Evolutionary conservation across 2,329 filamentous ascomycete species (phyloP).

Genomic region (Cercospora citrullina): DNA sequence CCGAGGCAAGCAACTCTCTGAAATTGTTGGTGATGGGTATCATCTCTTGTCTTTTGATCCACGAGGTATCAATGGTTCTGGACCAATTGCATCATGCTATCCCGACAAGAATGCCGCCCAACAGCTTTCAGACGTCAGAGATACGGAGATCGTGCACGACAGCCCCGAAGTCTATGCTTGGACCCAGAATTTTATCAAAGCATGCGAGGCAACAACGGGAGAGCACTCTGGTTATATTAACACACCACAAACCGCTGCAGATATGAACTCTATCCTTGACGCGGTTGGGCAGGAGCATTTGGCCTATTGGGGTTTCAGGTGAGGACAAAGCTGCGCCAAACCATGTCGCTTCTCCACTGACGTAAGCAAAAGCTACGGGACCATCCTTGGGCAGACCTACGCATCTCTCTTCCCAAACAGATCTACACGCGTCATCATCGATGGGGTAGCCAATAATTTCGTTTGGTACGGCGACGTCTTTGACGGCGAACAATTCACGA

Average conservation of each 20-base stretch:
- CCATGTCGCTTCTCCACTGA: background rate
- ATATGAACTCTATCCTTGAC: constrained; percentile 31
- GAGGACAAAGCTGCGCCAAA: background rate
- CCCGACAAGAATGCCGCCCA: constrained; percentile 19
- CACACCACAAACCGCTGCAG: constrained; percentile 28
- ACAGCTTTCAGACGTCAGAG: constrained; percentile 16
- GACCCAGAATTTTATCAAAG: constrained; percentile 26
- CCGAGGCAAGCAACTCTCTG: constrained; percentile 26
- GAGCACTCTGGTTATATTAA: constrained; percentile 30
- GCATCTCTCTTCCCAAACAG: constrained; percentile 48
- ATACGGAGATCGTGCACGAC: constrained; percentile 25
- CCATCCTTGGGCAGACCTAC: constrained; percentile 49
- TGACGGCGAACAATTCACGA: constrained; percentile 53
- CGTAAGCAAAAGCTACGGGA: constrained; percentile 43
- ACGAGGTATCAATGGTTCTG: constrained; percentile 27
- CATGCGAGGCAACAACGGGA: constrained; percentile 26
- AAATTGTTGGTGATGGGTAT: constrained; percentile 28
- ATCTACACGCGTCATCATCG: constrained; percentile 46
- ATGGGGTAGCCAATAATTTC: constrained; percentile 45
- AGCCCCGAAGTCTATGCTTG: constrained; percentile 27
- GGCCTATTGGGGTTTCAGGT: constrained; percentile 44
- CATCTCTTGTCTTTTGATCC: constrained; percentile 30
- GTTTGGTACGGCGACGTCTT: constrained; percentile 50
- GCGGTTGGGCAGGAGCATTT: constrained; percentile 34
- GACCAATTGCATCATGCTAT: constrained; percentile 24